Conservation (phyloP, 768 basidiomycete species). For the Cystoderma amianthinum region DNA sequence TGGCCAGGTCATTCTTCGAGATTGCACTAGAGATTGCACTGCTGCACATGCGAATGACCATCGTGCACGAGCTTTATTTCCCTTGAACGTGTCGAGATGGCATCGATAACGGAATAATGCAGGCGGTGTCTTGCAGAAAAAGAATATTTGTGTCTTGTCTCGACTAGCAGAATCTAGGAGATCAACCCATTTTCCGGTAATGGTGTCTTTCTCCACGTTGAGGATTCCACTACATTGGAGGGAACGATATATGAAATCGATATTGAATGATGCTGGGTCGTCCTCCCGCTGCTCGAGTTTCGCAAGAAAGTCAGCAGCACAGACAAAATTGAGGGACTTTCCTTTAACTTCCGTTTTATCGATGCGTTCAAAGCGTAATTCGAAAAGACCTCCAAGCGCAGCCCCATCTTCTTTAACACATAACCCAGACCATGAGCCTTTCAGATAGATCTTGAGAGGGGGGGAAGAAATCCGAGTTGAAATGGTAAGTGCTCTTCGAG, state of each 20-base stretch:
- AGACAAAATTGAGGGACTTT: not conserved
- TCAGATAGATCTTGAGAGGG: not conserved
- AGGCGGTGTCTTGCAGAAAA: not conserved
- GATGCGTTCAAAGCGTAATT: not conserved
- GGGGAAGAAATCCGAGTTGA: not conserved
- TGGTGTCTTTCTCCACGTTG: not conserved
- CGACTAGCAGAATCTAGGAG: not conserved
- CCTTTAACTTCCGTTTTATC: slow-evolving; percentile 1
- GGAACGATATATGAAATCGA: too few species aligned
- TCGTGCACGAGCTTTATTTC: slow-evolving; percentile 5
- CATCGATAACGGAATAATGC: not conserved
- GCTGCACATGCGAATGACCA: slow-evolving; percentile 7
- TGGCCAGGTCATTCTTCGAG: not conserved
- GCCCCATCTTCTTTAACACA: not conserved
- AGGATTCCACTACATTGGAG: slow-evolving; percentile 2
- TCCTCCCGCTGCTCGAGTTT: too few species aligned
- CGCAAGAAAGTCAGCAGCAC: not conserved
- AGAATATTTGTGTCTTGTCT: slow-evolving; percentile 1
- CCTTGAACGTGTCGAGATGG: not conserved
- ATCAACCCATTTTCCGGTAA: slow-evolving; percentile 2
- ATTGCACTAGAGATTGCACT: slow-evolving; percentile 4
- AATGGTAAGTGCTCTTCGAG: not conserved
- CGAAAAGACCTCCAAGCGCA: not conserved
- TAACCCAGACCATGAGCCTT: not conserved
- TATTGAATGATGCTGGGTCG: too few species aligned